These are phyloP conservation scores for Bassia scoparia DNA, from an alignment of 148 eudicot genomes.

Conservation along the genomic window DNA sequence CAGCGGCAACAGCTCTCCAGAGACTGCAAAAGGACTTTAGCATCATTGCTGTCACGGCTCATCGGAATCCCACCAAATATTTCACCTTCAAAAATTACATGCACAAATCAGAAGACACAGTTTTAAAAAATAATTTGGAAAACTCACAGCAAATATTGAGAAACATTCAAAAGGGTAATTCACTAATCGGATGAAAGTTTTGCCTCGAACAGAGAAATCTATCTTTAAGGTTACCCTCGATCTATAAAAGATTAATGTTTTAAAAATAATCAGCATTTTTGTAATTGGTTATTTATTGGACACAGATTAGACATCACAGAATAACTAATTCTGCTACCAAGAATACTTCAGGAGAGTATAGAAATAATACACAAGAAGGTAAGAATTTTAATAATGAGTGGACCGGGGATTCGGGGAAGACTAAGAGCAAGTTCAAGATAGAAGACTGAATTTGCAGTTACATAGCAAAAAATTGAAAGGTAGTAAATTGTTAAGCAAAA, in stretches of 20 bases:
- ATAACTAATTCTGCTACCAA: background rate
- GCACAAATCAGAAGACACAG: slow-evolving; percentile 16
- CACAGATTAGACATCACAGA: background rate
- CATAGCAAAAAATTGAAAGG: background rate
- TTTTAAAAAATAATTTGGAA: background rate
- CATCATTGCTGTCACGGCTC: slow-evolving; percentile 60
- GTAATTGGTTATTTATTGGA: background rate
- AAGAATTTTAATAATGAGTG: no score
- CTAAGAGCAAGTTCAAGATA: background rate
- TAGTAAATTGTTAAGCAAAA: background rate
- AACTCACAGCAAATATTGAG: background rate
- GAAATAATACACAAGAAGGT: background rate
- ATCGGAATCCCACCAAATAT: slow-evolving; percentile 76
- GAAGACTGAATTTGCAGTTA: background rate
- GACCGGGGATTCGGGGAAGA: no score
- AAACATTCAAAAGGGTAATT: background rate
- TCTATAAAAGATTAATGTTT: background rate
- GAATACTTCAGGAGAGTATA: background rate
- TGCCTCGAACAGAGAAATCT: background rate
- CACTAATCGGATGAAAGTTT: background rate
- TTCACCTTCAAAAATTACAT: slow-evolving; percentile 60
- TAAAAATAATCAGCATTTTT: background rate
- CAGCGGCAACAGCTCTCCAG: slow-evolving; percentile 56
- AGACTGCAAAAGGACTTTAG: slow-evolving; percentile 65
- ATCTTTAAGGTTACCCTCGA: background rate